Evolutionary conservation across 768 basidiomycete species (phyloP).

Genomic region (Podaxis mareebaensis): DNA sequence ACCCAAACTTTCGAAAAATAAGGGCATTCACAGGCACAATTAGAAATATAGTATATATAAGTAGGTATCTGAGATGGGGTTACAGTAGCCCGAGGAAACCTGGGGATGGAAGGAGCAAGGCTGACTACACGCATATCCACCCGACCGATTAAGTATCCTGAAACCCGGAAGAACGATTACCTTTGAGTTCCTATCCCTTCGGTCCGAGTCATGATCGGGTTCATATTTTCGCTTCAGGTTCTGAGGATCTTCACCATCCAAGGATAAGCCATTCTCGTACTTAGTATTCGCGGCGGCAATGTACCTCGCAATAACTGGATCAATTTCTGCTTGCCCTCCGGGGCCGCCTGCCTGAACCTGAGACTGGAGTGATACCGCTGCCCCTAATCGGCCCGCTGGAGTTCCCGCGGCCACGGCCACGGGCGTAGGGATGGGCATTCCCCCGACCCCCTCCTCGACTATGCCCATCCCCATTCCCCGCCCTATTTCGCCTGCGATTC

Average conservation of each 20-base stretch:
- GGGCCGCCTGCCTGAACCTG: not conserved
- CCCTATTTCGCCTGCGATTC: not conserved
- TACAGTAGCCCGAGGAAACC: not conserved
- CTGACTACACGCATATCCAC: too few species aligned
- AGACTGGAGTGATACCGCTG: not conserved
- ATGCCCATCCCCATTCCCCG: not conserved
- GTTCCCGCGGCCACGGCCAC: not conserved
- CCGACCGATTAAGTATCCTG: too few species aligned
- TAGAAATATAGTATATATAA: not conserved
- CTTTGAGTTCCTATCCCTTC: not conserved
- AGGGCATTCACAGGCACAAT: not conserved
- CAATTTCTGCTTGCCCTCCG: not conserved
- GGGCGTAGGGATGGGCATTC: conserved; percentile 2
- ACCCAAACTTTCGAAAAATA: too few species aligned
- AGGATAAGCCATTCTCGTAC: conserved; percentile 1
- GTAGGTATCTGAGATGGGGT: not conserved
- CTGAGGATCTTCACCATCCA: not conserved
- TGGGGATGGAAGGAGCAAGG: too few species aligned
- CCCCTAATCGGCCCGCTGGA: not conserved
- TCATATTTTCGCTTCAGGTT: not conserved
- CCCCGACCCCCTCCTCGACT: too few species aligned
- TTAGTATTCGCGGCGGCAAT: not conserved
- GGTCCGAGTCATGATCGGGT: not conserved
- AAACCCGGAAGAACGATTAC: not conserved
- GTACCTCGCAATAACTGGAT: not conserved